phyloP scores from a whole-genome alignment of 148 eudicot genomes.

The Chenopodium berlandieri region DNA sequence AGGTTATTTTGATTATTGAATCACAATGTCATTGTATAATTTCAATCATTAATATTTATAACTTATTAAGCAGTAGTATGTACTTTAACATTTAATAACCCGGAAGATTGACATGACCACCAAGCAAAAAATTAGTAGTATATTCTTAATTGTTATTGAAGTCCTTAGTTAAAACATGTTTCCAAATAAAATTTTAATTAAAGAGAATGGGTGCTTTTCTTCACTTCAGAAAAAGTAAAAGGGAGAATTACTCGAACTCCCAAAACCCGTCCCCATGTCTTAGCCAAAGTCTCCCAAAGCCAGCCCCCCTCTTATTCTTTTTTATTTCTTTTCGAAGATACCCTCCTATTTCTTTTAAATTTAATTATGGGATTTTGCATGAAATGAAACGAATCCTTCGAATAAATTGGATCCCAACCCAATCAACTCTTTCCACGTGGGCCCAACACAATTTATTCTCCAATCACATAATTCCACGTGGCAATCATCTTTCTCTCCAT shows the following conservation, averaged over 20 bases:
- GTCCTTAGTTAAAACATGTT: no score
- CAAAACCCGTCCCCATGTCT: not conserved
- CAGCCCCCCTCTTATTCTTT: not conserved
- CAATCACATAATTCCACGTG: constrained; percentile 12
- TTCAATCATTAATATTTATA: no score
- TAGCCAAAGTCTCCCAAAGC: constrained; percentile 17
- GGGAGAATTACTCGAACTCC: not conserved
- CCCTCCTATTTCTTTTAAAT: no score
- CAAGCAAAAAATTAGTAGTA: no score
- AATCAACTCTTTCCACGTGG: not conserved
- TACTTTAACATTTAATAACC: no score
- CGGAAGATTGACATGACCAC: no score
- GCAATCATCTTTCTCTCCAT: not conserved
- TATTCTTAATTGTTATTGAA: no score
- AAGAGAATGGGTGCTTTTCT: not conserved
- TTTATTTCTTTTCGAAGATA: not conserved
- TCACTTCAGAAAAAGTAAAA: not conserved
- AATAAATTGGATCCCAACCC: constrained; percentile 15
- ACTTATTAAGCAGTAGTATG: no score
- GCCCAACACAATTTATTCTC: not conserved
- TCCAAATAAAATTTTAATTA: not conserved
- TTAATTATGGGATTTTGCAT: not conserved
- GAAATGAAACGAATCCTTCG: not conserved
- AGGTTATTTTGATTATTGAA: no score
- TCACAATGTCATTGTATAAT: no score